Evolutionary conservation across 2,329 filamentous ascomycete species (phyloP), one percentile per base, ranked within the genome.

Genomic region (Hypomyces perniciosus): DNA sequence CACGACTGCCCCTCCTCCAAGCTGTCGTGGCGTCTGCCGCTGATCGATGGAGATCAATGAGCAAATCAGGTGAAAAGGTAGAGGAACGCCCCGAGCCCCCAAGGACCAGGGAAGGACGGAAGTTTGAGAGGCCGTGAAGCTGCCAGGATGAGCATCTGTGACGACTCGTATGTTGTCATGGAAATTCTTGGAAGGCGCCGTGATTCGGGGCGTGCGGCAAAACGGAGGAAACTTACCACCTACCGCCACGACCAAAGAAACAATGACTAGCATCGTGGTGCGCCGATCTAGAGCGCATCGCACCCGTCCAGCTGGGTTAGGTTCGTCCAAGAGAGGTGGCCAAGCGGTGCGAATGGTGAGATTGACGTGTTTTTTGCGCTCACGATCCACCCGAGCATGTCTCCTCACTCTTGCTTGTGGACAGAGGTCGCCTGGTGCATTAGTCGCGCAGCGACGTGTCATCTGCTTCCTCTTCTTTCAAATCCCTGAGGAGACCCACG

Each of bases 251-350:
- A 31, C 29, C 29, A n/a, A n/a, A 34, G 30, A 34, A 30, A 8
- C n/a, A 7, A 39, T 12, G 39, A 46, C 6, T 9, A 8, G 26
- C 35, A 20, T 27, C 27, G 30, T 35, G 49, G 57, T 57, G 56
- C 44, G 51, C 57, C 58, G 55, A 60, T 61, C 56, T 55, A 56
- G 58, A 61, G 51, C 55, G 57, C 51, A 55, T 52, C 48, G 53
- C 54, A 61, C 54, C 60, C 59, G 51, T 61, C 52, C 54, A 56
- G 51, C 51, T 60, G 58, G 60, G 53, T 55, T 56, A 33, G 44
- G 47, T 47, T 46, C 44, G 52, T 52, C 41, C 33, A 48, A 38
- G 56, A 57, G 56, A 61, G 59, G 59, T 42, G n/a, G n/a, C 7
- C 40, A 42, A 42, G 40, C 28, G 40, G 12, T 27, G 40, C 20